Evolutionary conservation across 495 filamentous ascomycete species (phyloP), one percentile per base, ranked within the genome.

Genomic region (Daldinia caldariorum): DNA sequence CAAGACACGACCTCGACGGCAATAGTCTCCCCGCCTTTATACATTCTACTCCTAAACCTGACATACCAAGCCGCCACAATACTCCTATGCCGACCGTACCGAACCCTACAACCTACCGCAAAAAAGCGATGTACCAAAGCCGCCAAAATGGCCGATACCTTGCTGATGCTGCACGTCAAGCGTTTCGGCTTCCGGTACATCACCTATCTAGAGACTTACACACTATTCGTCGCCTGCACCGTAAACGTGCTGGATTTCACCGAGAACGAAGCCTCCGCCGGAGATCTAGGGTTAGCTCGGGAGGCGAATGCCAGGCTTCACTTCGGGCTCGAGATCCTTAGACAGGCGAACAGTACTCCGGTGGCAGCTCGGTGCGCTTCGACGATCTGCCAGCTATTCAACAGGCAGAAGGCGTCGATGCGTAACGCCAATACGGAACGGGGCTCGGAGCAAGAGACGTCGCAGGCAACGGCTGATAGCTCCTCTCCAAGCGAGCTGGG

Each of bases 231-330:
- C 3, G 43, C 43, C 18, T 47, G 43, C 9, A 47, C 43, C 43
- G 43, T 47, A 22, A 47, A 47, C 43, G 43, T 47, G 18, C 43
- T 47, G 9, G 43, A 47, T 5, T 47, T 47, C 43, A 47, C 43
- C 43, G 43, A 47, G 10, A 47, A 47, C 43, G 43, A 47, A 47
- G 10, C 16, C 18, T 5, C 18, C 1, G 8, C 43, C 18, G 43
- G 43, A 0, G 43, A 47, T 13, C 43, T 16, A 0, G 50, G 2
- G 8, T 14, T 63, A 26, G 60, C 60, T 34, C 47, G 49, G 31
- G 60, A 63, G 14, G 60, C 60, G 6, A 63, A 63, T 43, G 60
- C 60, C 2, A 63, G 60, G 18, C 47, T 63, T 29, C 60, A 63
- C 37, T 63, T 63, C 35, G 60, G 60, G 29, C 60, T 63, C 4